Evolutionary conservation across 176 grass and related monocot species (phyloP), one percentile per base, ranked within the genome.

Genomic region (Oryza officinalis): DNA sequence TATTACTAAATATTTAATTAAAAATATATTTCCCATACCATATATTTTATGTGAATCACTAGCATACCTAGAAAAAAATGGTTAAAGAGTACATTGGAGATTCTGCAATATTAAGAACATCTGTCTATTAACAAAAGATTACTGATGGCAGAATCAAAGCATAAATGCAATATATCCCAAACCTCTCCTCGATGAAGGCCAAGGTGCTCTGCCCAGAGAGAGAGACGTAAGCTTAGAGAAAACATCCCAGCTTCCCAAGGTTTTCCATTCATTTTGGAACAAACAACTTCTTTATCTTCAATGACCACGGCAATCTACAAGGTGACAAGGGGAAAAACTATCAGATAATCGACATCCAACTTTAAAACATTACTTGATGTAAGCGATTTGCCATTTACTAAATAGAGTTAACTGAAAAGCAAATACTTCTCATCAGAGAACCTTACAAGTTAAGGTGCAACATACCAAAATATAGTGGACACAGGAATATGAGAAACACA

Each of bases 281-380:
- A 82, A 80, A 96, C 49, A 91, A 92, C 90, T 86, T 99, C 91
- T 94, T 95, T 99, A 92, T 99, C 96, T 89, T 99, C 96, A 65
- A 98, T 89, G 67, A 98, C 84, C 65, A 98, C 91, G 80, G 91
- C 93, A 90, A 99, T 99, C 96, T 99, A 89, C 41, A 83, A 90
- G 47, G 68, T 83, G 10, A 3, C 43, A 79, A 8, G 52, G 11
- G 7, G 25, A 40, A 70, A 77, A 20, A 23, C 0, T 32, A 69
- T 71, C 31, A 65, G 46, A 30, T 73, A 44, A 68, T n/a, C 47
- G 49, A 71, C 6, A 52, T 67, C 20, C 4, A 82, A n/a, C 59
- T 67, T 27, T 15, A 81, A 76, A 49, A 41, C 32, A 81, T 60
- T 75, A 31, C 26, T 13, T n/a, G 70, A 13, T 79, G 43, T 22